Percentiles rank a stretch among this genome's conserved stretches.
Evolutionary conservation across 1,284 basidiomycete genomes (phyloP).

Genomic region (Cerioporus squamosus): DNA sequence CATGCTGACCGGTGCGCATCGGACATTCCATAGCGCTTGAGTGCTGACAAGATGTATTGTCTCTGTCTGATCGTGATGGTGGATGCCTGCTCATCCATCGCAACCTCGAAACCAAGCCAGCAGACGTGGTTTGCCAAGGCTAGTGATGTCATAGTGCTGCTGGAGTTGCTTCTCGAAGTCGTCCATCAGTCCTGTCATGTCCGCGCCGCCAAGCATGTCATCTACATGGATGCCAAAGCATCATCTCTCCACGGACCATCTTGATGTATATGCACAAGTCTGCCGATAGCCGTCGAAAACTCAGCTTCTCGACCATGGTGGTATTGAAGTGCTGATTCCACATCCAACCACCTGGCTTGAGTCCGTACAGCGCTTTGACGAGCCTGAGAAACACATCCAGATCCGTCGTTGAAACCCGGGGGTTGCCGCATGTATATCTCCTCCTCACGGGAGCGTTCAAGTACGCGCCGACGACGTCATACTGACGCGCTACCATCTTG

Average conservation of each 20-base stretch:
- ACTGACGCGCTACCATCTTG: too few species aligned
- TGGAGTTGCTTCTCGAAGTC: constrained; percentile 13
- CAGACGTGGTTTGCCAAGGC: constrained; percentile 24
- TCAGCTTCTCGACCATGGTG: constrained; percentile 7
- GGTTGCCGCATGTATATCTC: too few species aligned
- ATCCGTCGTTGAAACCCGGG: too few species aligned
- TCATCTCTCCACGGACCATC: background rate
- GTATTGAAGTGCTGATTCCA: constrained; percentile 17
- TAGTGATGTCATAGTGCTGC: constrained; percentile 27
- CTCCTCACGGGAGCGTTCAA: too few species aligned
- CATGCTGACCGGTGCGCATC: too few species aligned
- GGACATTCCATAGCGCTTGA: too few species aligned
- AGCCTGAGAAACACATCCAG: too few species aligned
- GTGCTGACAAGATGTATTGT: too few species aligned
- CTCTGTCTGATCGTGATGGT: background rate
- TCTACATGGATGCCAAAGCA: constrained; percentile 31
- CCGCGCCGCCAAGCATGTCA: constrained; percentile 22
- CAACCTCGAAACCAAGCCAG: constrained; percentile 31
- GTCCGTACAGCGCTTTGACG: too few species aligned
- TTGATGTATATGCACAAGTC: constrained; percentile 26
- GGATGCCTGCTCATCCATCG: too few species aligned
- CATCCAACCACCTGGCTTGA: too few species aligned
- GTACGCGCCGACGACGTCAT: too few species aligned
- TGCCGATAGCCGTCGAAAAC: constrained; percentile 25
- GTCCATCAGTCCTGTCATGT: background rate